Base-by-base conservation (phyloP, 1,284 basidiomycete species). In the Leccinum pachyderme region DNA sequence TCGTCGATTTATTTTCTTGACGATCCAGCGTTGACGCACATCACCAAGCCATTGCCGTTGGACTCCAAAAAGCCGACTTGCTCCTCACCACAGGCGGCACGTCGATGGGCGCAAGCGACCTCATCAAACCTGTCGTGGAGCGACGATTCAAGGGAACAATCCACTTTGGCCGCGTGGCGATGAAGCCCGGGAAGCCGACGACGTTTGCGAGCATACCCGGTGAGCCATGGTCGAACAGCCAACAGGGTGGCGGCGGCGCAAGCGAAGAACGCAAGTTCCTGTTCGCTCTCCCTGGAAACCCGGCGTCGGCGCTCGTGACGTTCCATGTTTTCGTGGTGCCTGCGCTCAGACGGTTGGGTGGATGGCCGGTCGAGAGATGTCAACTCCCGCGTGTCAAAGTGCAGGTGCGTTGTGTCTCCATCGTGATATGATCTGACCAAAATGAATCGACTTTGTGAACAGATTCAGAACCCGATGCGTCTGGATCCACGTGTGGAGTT, bases 221-320 rank as follows among this genome's bases (percentile, higher is more conserved):
- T 27, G n/a, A 27, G 24, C 1, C 27, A 2, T 45, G 24, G 37
- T 37, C 35, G 3, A 9, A 37, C n/a, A 37, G 18, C n/a, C 9
- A 39, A 47, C 71, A 60, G 55, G 60, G 31, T 46, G 24, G 31
- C 47, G 24, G 13, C 43, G 18, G 13, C 43, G 24, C 24, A 44
- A 52, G 28, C 37, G 68, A 63, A 24, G 60, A 59, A n/a, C 60
- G 65, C 33, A 87, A 84, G 60, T 82, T 86, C 5, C 65, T 93
- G 4, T 95, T 95, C 65, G 91, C 91, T 0, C 78, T 95, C 1
- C 93, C 93, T 0, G 93, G 93, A 1, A 95, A 95, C 67, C 93
- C 93, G 0, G 93, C 93, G 0, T 87, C 85, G 5, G 93, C 93
- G 8, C 76, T 95, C n/a, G 92, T 95, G 3, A 92, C 86, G 13